Evolutionary conservation across 176 grass and related monocot genomes (phyloP).

Genomic region (Themeda triandra): DNA sequence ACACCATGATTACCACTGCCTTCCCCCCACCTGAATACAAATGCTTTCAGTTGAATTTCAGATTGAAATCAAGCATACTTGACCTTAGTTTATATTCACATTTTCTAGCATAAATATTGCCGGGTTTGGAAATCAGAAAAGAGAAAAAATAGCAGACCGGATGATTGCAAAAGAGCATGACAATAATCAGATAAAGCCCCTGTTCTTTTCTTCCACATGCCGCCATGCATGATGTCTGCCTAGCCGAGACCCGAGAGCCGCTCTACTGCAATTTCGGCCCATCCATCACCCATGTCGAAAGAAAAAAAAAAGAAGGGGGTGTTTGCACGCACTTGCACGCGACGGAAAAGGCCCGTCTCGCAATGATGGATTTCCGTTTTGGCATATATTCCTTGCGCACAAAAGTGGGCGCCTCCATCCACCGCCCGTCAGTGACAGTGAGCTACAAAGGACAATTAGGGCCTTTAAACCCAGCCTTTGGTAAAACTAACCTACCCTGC

Average conservation of each 20-base stretch:
- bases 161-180: not conserved
- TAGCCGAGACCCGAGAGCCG: not conserved
- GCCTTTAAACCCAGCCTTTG: constrained; percentile 47
- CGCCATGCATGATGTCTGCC: not conserved
- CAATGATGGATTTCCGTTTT: constrained; percentile 48
- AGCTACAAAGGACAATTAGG: constrained; percentile 48
- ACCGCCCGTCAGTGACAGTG: not conserved
- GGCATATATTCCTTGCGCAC: constrained; percentile 44
- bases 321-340: constrained; percentile 35
- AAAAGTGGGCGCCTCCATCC: constrained; percentile 25
- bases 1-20: no score
- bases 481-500: constrained; percentile 28
- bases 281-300: constrained; percentile 19
- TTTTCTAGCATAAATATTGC: not conserved
- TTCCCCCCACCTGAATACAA: no score
- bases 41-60: no score
- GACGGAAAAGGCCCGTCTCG: constrained; percentile 42
- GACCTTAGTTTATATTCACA: no score
- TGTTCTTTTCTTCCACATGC: constrained; percentile 23
- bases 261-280: constrained; percentile 22
- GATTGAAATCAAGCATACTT: not conserved
- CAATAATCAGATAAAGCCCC: constrained; percentile 6
- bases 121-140: not conserved
- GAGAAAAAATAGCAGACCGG: not conserved
- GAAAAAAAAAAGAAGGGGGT: not conserved